These are phyloP conservation scores for Diplocarpon mali DNA, from an alignment of 2,329 filamentous ascomycete species.

Conservation along the genomic window DNA sequence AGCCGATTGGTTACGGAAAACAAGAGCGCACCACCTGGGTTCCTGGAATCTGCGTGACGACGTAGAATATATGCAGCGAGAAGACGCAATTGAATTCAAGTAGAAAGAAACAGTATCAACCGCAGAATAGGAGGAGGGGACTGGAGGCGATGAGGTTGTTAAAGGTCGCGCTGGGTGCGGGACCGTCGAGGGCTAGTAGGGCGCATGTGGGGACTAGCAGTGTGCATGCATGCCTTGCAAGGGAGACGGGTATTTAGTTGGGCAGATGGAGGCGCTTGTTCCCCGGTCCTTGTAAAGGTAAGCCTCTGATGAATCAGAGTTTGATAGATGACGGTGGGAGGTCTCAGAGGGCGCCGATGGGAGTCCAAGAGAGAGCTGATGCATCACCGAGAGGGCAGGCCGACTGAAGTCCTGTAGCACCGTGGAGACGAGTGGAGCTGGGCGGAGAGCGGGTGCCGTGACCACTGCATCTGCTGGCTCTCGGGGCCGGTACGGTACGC, in stretches of 20 bases:
- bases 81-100: slow-evolving; percentile 11
- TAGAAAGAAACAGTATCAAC: slow-evolving; percentile 5
- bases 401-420: too few species aligned
- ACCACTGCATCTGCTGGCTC: background rate
- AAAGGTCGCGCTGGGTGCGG: slow-evolving; percentile 13
- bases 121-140: slow-evolving; percentile 9
- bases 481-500: too few species aligned
- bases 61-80: slow-evolving; percentile 5
- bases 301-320: background rate
- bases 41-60: slow-evolving; percentile 11
- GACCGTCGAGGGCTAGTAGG: slow-evolving; percentile 12
- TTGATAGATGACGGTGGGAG: too few species aligned
- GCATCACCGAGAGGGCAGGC: too few species aligned
- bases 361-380: too few species aligned
- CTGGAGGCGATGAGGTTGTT: slow-evolving; percentile 8
- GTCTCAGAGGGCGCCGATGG: too few species aligned
- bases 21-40: slow-evolving; percentile 22
- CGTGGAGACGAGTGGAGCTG: too few species aligned
- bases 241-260: slow-evolving; percentile 17
- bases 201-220: slow-evolving; percentile 20
- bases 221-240: slow-evolving; percentile 13
- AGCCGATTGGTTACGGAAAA: slow-evolving; percentile 11
- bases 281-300: slow-evolving; percentile 3
- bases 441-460: background rate
- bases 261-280: slow-evolving; percentile 13